Percentiles rank a stretch among this genome's conserved stretches.
Evolutionary conservation across 2,329 filamentous ascomycete species (phyloP).

Genomic region (Fusarium denticulatum): DNA sequence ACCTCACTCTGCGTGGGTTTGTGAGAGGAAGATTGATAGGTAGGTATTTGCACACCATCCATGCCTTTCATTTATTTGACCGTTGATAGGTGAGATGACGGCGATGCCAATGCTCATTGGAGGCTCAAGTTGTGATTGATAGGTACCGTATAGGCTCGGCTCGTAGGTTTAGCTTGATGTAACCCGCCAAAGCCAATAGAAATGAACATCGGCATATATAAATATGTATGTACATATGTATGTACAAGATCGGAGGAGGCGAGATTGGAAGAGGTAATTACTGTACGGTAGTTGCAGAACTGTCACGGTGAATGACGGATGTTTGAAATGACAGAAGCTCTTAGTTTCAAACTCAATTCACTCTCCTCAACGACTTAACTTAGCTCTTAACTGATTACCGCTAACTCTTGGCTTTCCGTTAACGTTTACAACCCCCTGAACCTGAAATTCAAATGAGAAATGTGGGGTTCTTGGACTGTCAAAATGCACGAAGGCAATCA

Average conservation of each 20-base stretch:
- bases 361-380: neutral
- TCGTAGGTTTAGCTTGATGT: conserved; percentile 5
- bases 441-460: conserved; percentile 20
- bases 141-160: conserved; percentile 2
- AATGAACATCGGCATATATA: neutral
- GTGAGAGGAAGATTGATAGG: neutral
- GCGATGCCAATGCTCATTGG: conserved; percentile 8
- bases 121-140: neutral
- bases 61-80: neutral
- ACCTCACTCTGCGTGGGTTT: neutral
- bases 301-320: neutral
- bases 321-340: neutral
- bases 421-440: conserved; percentile 16
- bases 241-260: neutral
- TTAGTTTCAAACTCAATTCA: neutral
- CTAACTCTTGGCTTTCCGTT: neutral
- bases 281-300: neutral
- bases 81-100: neutral
- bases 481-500: neutral
- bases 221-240: neutral
- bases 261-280: neutral
- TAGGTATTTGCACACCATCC: neutral
- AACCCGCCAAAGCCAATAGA: conserved; percentile 3
- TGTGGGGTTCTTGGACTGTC: conserved; percentile 9
- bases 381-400: neutral